Evolutionary conservation across 805 yeast genomes (phyloP), one percentile per base, ranked within the genome.

Genomic region (Candida insectalens): DNA sequence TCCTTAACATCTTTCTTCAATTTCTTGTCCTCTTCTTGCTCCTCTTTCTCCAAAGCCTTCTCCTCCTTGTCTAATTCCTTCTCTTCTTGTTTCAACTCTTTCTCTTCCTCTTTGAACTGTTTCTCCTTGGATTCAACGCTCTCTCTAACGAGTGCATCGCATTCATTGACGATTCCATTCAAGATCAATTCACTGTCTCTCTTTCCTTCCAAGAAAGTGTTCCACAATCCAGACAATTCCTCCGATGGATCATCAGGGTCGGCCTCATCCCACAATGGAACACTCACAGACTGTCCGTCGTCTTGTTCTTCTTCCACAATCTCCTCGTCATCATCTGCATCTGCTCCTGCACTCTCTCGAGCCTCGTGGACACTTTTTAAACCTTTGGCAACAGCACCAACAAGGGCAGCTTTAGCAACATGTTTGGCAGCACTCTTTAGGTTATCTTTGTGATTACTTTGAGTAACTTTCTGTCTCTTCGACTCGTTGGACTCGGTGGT

Each of bases 141-240:
- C 36, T 67, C 65, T 50, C 88, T 65, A 42, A 87, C 63, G 22
- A 85, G 53, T 32, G 94, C 60, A 49, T 89, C 96, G 60, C 95
- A 82, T 52, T 89, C 96, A 47, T 88, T 95, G n/a, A 89, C 70
- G 4, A 88, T 68, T 17, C 96, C 96, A 47, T 87, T 82, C 37
- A 82, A 51, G 23, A 82, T 67, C 39, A 76, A 57, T 49, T 78
- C 83, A 42, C 70, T 72, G 16, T 77, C 80, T 36, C 71, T 70
- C 4, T 69, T 74, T 2, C 80, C 64, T 4, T 61, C 52, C 27
- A 59, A 46, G 56, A 73, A 83, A 3, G 83, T 75, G 12, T 62
- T 57, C 81, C 88, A 84, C 27, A 88, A 59, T 1, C 82, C 94
- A 38, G 58, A 61, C 38, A 88, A 57, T 53, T 85, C 95, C 5